phyloP scores from a whole-genome alignment of 1,284 basidiomycete species.

The Abortiporus biennis region DNA sequence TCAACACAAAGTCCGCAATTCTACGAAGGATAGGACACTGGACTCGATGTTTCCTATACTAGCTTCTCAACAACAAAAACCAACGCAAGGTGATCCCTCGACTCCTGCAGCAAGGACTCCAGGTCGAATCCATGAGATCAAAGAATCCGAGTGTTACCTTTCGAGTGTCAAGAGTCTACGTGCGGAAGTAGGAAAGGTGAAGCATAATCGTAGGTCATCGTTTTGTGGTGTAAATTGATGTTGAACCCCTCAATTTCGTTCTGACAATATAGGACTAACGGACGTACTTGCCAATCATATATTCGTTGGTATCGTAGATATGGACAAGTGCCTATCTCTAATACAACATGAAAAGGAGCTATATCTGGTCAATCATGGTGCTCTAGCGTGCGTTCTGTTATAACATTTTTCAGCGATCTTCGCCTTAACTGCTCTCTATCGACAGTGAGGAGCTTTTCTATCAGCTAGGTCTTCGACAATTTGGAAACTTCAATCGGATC shows the following conservation, averaged over 20 bases:
- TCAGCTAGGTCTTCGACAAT: slow-evolving; percentile 89
- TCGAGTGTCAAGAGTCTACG: slow-evolving; percentile 76
- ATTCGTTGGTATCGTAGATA: slow-evolving; percentile 91
- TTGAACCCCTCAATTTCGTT: too few relatives aligned
- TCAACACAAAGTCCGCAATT: slow-evolving; percentile 91
- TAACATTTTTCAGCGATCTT: neutral
- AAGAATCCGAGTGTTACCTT: slow-evolving; percentile 76
- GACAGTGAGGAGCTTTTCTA: slow-evolving; percentile 91
- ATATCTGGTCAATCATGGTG: slow-evolving; percentile 84
- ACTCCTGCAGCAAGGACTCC: slow-evolving; percentile 8
- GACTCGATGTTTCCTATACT: slow-evolving; percentile 84
- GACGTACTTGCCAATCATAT: slow-evolving; percentile 85
- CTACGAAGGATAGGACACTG: slow-evolving; percentile 81
- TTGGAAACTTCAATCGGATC: slow-evolving; percentile 75
- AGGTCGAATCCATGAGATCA: slow-evolving; percentile 48
- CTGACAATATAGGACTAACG: slow-evolving; percentile 66
- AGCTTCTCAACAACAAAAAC: slow-evolving; percentile 7
- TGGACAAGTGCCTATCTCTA: slow-evolving; percentile 68
- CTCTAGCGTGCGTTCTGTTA: slow-evolving; percentile 58
- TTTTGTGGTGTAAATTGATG: too few relatives aligned
- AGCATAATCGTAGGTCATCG: slow-evolving; percentile 60
- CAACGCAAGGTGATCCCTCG: slow-evolving; percentile 6
- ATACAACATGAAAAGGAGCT: slow-evolving; percentile 88
- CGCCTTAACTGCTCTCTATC: slow-evolving; percentile 3
- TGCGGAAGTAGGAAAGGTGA: slow-evolving; percentile 47